Conservation (phyloP, 2,329 filamentous ascomycete genomes). For the Triangularia setosa region DNA sequence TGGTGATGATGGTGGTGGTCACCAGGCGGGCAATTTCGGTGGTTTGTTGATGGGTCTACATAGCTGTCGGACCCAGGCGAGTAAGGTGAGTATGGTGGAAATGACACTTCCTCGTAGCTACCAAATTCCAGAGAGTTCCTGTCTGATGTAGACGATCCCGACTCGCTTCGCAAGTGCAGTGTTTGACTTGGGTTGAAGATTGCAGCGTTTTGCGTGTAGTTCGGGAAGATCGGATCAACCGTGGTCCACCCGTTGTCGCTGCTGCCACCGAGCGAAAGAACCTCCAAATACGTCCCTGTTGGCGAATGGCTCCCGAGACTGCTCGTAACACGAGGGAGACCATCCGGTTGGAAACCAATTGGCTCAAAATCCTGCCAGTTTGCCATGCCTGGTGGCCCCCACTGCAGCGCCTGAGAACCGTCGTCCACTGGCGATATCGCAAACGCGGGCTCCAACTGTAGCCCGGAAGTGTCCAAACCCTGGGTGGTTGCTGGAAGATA, state of each 20-base stretch:
- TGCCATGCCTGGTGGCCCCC: constrained; percentile 59
- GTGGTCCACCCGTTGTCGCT: constrained; percentile 85
- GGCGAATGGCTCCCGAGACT: constrained; percentile 63
- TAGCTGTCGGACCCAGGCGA: constrained; percentile 79
- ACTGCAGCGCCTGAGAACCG: constrained; percentile 53
- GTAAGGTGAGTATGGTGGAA: constrained; percentile 70
- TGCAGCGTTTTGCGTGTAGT: constrained; percentile 58
- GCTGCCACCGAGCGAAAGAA: constrained; percentile 74
- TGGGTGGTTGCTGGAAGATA: constrained; percentile 62
- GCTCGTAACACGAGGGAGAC: constrained; percentile 36
- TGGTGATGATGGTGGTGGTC: constrained; percentile 45
- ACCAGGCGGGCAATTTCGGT: constrained; percentile 60
- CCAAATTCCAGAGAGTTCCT: constrained; percentile 62
- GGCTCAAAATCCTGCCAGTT: constrained; percentile 79
- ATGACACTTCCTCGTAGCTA: constrained; percentile 77
- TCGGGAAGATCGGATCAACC: constrained; percentile 66
- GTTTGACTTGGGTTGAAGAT: constrained; percentile 93
- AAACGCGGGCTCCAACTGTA: constrained; percentile 62
- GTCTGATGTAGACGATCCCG: constrained; percentile 77
- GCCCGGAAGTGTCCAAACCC: constrained; percentile 57
- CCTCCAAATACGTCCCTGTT: constrained; percentile 77
- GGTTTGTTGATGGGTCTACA: constrained; percentile 54
- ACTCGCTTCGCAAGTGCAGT: constrained; percentile 80
- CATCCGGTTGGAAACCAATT: constrained; percentile 44
- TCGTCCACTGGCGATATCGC: constrained; percentile 55